These are phyloP conservation scores for Phytophthora sp. DNA, from an alignment of 352 stramenopile genomes.

Conservation along the genomic window DNA sequence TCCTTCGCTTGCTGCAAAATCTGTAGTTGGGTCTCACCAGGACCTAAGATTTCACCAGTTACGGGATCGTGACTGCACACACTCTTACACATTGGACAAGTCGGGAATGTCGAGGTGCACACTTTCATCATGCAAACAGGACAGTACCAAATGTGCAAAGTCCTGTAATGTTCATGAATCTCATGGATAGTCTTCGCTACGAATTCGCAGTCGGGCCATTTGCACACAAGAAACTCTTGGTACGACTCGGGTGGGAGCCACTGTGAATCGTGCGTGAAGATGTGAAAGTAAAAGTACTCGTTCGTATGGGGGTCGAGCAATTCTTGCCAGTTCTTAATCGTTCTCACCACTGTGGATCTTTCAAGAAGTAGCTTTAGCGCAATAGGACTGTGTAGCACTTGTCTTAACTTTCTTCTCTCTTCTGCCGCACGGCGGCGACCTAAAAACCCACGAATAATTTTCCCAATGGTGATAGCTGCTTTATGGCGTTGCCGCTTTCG, in stretches of 20 bases:
- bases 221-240: conserved; percentile 63
- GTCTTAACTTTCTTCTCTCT: conserved; percentile 52
- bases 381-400: conserved; percentile 73
- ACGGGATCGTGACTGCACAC: conserved; percentile 59
- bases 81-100: conserved; percentile 67
- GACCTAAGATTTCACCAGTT: conserved; percentile 65
- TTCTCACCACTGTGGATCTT: conserved; percentile 66
- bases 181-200: conserved; percentile 63
- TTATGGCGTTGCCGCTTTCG: conserved; percentile 40
- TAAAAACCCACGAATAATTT: conserved; percentile 60
- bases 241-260: conserved; percentile 76
- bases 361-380: conserved; percentile 73
- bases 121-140: conserved; percentile 77
- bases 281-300: conserved; percentile 88
- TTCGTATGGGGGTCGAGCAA: conserved; percentile 81
- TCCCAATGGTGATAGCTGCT: conserved; percentile 63
- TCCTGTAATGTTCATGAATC: conserved; percentile 78
- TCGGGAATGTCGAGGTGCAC: conserved; percentile 68
- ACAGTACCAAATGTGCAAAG: conserved; percentile 76
- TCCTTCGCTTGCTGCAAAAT: conserved; percentile 51
- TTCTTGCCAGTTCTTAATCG: conserved; percentile 79
- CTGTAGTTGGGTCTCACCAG: conserved; percentile 61
- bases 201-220: conserved; percentile 66
- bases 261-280: conserved; percentile 81
- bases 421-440: conserved; percentile 46